Percentiles rank a stretch among this genome's conserved stretches.
phyloP scores from a whole-genome alignment of 768 basidiomycete genomes.

The Megacollybia marginata region DNA sequence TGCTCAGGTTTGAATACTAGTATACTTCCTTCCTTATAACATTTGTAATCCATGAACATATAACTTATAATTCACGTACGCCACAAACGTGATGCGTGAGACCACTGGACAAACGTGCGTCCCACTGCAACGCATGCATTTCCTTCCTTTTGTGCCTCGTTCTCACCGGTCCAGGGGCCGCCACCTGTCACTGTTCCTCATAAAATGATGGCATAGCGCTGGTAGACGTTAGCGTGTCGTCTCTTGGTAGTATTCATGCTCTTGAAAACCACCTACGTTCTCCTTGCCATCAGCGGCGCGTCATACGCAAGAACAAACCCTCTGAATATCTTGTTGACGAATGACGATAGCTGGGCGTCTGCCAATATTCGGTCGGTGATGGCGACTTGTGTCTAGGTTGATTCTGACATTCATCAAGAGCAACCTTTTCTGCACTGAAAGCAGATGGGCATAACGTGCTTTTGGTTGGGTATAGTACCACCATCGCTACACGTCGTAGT shows the following conservation, averaged over 20 bases:
- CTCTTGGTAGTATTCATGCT: too few species aligned
- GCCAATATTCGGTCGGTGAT: slow-evolving; percentile 21
- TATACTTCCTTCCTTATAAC: not conserved
- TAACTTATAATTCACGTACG: not conserved
- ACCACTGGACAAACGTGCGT: too few species aligned
- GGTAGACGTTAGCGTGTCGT: too few species aligned
- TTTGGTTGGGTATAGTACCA: slow-evolving; percentile 15
- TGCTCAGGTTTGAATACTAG: not conserved
- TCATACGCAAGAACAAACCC: too few species aligned
- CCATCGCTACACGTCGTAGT: not conserved
- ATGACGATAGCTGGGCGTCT: slow-evolving; percentile 26
- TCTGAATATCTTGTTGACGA: slow-evolving; percentile 22
- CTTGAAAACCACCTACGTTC: too few species aligned
- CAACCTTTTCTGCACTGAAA: slow-evolving; percentile 18
- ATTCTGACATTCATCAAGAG: slow-evolving; percentile 8
- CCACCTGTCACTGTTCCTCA: too few species aligned
- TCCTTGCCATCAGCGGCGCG: too few species aligned
- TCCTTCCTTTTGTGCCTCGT: too few species aligned
- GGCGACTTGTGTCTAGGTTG: not conserved
- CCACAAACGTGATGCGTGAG: too few species aligned
- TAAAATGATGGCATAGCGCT: too few species aligned
- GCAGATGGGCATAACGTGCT: slow-evolving; percentile 21
- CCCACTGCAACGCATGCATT: too few species aligned
- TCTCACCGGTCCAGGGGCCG: too few species aligned
- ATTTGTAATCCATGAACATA: not conserved